Percentiles rank a stretch among this genome's conserved stretches.
These are phyloP conservation scores for Megacollybia marginata DNA, from an alignment of 768 basidiomycete genomes.

Conservation along the genomic window DNA sequence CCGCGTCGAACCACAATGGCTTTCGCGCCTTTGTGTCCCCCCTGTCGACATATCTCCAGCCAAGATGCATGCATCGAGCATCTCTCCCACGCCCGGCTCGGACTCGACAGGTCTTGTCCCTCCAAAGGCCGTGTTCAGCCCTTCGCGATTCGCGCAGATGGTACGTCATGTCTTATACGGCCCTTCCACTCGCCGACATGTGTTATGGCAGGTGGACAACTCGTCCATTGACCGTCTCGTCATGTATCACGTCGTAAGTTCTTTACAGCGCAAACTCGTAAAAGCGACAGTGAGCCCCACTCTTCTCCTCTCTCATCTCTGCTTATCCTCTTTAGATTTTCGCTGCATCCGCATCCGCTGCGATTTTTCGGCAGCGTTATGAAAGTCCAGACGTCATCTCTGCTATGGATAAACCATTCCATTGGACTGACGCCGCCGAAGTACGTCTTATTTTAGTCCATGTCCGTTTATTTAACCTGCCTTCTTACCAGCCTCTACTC, in stretches of 20 bases:
- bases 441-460: conserved; percentile 17
- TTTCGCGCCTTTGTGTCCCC: conserved; percentile 26
- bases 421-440: conserved; percentile 47
- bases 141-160: conserved; percentile 20
- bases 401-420: conserved; percentile 30
- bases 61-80: not conserved
- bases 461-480: conserved; percentile 1
- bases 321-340: conserved; percentile 26
- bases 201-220: conserved; percentile 12
- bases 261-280: conserved; percentile 27
- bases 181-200: not conserved
- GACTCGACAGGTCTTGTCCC: too few species aligned
- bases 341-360: conserved; percentile 29
- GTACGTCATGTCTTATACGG: conserved; percentile 13
- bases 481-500: conserved; percentile 25
- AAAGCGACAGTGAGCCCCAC: conserved; percentile 30
- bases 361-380: conserved; percentile 30
- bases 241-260: conserved; percentile 23
- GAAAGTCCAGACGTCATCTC: conserved; percentile 21
- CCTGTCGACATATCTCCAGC: conserved; percentile 11
- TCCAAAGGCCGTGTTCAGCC: conserved; percentile 21
- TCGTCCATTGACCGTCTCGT: conserved; percentile 22
- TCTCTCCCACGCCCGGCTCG: not conserved
- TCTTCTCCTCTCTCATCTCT: conserved; percentile 3
- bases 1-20: conserved; percentile 27